Base-by-base conservation (phyloP, 345 rosid genomes). In the Populus pruinosa region DNA sequence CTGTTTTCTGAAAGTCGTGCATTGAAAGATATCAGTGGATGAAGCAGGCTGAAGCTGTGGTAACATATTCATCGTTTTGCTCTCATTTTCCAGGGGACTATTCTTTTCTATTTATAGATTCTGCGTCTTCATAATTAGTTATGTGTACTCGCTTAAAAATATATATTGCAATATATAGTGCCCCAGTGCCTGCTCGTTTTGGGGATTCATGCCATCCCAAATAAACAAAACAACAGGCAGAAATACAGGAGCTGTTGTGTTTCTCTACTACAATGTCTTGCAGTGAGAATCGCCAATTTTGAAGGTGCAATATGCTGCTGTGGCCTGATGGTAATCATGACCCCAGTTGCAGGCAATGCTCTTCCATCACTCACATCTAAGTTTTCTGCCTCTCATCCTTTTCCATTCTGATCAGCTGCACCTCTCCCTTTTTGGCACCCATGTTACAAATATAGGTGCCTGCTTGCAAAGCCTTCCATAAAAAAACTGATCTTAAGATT, bases 291-390 rank as follows among this genome's bases (percentile, higher is more conserved):
- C 3, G 33, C 21, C 23, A 1, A 79, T 76, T 55, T 85, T 82
- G 50, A 93, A 85, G 68, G 87, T 85, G 81, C 92, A 88, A 68
- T 88, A 87, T 67, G 96, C 92, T 67, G 96, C 92, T 8, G 92
- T 90, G 69, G 93, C 78, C 87, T 86, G 88, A 90, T 84, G 33
- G 96, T 91, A 65, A 90, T 88, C 96, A 90, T 90, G 47, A 91
- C 86, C 53, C 96, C 96, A 69, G 87, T 70, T 35, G 93, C 96
- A 81, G 93, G 96, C 67, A 91, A 65, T 16, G 79, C 85, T 67
- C 93, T 91, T 71, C 74, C 92, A 80, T 91, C 93, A 36, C 92
- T 87, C 3, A 86, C 92, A 79, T 73, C 86, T 77, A 90, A 76
- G 33, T 82, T 83, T 77, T 87, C 85, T 36, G 90, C 93, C 81